A percentile compares a stretch with the other conserved stretches of the same genome.
These are phyloP conservation scores for Przewalskia tangutica DNA, from an alignment of 257 asterid genomes.

Conservation along the genomic window DNA sequence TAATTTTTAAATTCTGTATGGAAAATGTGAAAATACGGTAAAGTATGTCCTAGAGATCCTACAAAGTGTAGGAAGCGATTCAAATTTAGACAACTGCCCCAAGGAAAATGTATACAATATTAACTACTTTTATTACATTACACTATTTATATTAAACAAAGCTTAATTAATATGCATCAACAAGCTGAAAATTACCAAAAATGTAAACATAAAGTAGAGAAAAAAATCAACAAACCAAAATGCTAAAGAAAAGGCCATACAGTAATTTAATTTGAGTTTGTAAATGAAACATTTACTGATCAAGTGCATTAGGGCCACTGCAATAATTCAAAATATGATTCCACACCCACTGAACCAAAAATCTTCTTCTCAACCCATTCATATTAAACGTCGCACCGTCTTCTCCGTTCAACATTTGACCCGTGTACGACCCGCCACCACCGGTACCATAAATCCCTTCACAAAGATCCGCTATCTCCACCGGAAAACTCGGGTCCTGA, in stretches of 20 bases:
- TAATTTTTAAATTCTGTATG: neutral
- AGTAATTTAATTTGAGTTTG: neutral
- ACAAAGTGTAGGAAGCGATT: neutral
- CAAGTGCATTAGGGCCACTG: constrained; percentile 42
- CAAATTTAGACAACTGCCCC: neutral
- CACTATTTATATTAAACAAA: neutral
- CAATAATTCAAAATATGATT: constrained; percentile 62
- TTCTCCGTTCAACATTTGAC: constrained; percentile 59
- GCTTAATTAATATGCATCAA: neutral
- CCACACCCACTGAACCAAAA: constrained; percentile 95
- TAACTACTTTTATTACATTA: neutral
- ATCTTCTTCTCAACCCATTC: constrained; percentile 74
- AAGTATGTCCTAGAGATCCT: neutral
- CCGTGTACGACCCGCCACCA: constrained; percentile 80
- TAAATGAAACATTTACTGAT: constrained; percentile 22
- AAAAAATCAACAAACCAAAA: neutral
- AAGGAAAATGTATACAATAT: neutral
- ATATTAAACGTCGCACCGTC: constrained; percentile 84
- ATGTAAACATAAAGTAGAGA: neutral
- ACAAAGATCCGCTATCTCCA: constrained; percentile 83
- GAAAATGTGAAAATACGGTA: neutral
- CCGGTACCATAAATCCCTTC: constrained; percentile 90
- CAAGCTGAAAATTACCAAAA: neutral
- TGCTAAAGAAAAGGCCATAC: neutral
- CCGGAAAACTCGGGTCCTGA: constrained; percentile 66